These are phyloP conservation scores for Exobasidium rhododendri DNA, from an alignment of 1,284 basidiomycete genomes.

Conservation along the genomic window DNA sequence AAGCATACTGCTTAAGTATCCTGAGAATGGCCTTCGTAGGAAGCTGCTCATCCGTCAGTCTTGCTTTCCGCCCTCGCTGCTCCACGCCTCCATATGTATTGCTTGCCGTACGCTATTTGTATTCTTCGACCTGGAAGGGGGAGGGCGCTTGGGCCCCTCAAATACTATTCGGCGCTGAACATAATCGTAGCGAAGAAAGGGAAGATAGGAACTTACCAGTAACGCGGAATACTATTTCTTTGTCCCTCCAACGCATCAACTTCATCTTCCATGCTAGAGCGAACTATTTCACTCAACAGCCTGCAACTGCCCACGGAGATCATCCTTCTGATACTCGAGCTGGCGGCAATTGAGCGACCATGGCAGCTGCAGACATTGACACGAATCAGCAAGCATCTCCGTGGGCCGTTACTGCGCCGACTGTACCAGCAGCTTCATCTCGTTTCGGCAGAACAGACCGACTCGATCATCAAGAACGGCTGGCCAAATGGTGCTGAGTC, in stretches of 20 bases:
- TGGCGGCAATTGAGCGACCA: background rate
- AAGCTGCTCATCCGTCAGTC: too few species aligned
- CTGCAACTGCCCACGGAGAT: background rate
- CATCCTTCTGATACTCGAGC: background rate
- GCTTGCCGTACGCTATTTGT: too few species aligned
- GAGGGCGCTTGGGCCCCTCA: background rate
- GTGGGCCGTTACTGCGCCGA: background rate
- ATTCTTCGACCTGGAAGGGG: background rate
- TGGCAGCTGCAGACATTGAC: background rate
- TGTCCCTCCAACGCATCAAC: background rate
- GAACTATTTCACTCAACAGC: background rate
- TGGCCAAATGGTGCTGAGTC: background rate
- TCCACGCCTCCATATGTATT: too few species aligned
- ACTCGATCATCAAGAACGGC: background rate
- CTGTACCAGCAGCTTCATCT: background rate
- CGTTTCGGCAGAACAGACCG: background rate
- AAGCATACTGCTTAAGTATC: too few species aligned
- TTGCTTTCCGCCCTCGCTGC: too few species aligned
- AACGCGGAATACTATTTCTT: too few species aligned
- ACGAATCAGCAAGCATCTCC: background rate
- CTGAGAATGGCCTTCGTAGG: too few species aligned
- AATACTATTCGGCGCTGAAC: background rate
- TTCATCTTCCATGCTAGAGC: background rate
- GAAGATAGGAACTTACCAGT: background rate
- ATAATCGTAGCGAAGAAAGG: background rate